These are phyloP conservation scores for Sarocladiaceae sp. DNA, from an alignment of 2,329 filamentous ascomycete genomes.

Conservation along the genomic window DNA sequence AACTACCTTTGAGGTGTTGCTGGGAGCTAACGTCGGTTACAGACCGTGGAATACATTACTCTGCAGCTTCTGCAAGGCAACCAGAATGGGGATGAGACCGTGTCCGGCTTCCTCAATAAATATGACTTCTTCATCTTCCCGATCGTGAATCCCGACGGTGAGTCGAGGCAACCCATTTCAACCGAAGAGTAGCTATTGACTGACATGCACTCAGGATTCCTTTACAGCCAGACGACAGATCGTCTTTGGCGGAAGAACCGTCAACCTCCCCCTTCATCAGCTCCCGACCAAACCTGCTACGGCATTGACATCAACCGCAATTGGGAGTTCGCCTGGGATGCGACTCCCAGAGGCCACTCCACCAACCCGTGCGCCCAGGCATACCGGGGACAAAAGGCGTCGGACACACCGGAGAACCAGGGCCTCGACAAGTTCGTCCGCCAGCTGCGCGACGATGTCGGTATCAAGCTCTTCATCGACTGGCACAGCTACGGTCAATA, in stretches of 20 bases:
- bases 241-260: constrained; percentile 50
- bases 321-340: constrained; percentile 44
- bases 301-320: constrained; percentile 51
- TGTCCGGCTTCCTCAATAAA: constrained; percentile 41
- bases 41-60: constrained; percentile 41
- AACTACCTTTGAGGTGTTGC: neutral
- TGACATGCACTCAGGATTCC: constrained; percentile 27
- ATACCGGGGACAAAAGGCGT: constrained; percentile 33
- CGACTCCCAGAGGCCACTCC: constrained; percentile 35
- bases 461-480: constrained; percentile 41
- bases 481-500: constrained; percentile 41
- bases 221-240: constrained; percentile 37
- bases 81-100: constrained; percentile 24
- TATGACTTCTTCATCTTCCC: constrained; percentile 53
- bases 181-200: neutral
- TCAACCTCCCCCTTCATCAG: constrained; percentile 24
- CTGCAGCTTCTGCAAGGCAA: constrained; percentile 38
- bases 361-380: constrained; percentile 41
- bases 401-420: constrained; percentile 39
- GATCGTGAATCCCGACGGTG: constrained; percentile 41
- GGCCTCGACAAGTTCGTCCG: constrained; percentile 31
- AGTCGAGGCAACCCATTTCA: neutral
- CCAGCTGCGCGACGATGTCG: constrained; percentile 23
- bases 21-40: neutral
- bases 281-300: constrained; percentile 27